Evolutionary conservation across 2,329 filamentous ascomycete genomes (phyloP).

Genomic region (Fusarium vanettenii): DNA sequence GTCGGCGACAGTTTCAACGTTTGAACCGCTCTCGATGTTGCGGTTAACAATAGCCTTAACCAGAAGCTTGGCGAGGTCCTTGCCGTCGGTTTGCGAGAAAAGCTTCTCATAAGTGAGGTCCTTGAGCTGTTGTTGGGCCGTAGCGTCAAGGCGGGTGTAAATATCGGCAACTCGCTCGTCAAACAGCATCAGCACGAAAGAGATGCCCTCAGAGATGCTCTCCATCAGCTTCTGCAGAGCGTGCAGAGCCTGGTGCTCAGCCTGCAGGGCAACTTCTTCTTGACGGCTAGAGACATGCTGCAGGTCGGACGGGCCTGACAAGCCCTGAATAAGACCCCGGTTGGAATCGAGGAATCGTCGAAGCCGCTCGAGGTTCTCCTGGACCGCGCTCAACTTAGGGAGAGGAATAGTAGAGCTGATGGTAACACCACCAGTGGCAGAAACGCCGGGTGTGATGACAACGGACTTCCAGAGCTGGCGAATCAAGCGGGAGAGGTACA

Average conservation of each 20-base stretch:
- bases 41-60: conserved; percentile 98
- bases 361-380: conserved; percentile 83
- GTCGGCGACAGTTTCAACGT: conserved; percentile 97
- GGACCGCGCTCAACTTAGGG: conserved; percentile 78
- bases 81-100: conserved; percentile 82
- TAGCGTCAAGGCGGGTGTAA: conserved; percentile 78
- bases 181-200: conserved; percentile 93
- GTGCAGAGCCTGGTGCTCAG: conserved; percentile 92
- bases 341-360: conserved; percentile 89
- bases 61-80: conserved; percentile 90
- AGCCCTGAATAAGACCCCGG: conserved; percentile 89
- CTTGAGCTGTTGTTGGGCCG: conserved; percentile 75
- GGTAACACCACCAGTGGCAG: conserved; percentile 68
- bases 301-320: conserved; percentile 91
- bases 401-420: conserved; percentile 76
- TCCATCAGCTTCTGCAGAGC: conserved; percentile 87
- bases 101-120: conserved; percentile 88
- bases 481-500: conserved; percentile 90
- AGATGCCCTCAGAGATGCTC: conserved; percentile 95
- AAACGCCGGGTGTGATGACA: conserved; percentile 70
- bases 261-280: conserved; percentile 91
- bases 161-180: conserved; percentile 95
- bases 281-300: conserved; percentile 82
- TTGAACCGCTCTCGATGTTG: conserved; percentile 96
- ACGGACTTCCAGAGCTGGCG: conserved; percentile 87